These are phyloP conservation scores for Exsudoporus floridanus DNA, from an alignment of 1,284 basidiomycete genomes.

Conservation along the genomic window DNA sequence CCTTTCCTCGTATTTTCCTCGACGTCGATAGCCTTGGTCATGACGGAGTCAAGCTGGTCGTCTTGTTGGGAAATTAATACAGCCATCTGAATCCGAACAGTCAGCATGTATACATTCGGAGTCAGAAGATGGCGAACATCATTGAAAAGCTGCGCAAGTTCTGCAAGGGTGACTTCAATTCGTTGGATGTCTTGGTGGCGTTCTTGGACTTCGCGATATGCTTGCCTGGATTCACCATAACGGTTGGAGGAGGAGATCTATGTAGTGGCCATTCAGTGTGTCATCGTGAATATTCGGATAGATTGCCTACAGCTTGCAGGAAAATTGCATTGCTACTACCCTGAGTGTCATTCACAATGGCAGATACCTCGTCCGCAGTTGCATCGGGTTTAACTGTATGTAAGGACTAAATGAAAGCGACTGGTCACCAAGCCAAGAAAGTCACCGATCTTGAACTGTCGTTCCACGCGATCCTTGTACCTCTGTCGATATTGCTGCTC, in stretches of 20 bases:
- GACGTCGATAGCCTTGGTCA: slow-evolving; percentile 60
- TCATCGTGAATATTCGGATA: neutral
- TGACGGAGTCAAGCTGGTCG: slow-evolving; percentile 65
- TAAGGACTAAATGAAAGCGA: neutral
- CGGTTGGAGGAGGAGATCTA: slow-evolving; percentile 72
- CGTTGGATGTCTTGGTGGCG: slow-evolving; percentile 85
- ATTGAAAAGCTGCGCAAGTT: slow-evolving; percentile 86
- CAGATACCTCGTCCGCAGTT: slow-evolving; percentile 77
- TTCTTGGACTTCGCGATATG: slow-evolving; percentile 88
- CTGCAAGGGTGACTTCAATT: slow-evolving; percentile 85
- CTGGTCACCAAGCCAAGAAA: neutral
- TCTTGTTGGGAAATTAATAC: slow-evolving; percentile 80
- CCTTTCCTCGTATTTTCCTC: slow-evolving; percentile 69
- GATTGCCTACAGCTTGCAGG: slow-evolving; percentile 71
- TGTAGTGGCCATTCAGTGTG: neutral
- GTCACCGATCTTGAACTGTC: slow-evolving; percentile 84
- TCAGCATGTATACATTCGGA: slow-evolving; percentile 2
- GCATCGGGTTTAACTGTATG: slow-evolving; percentile 84
- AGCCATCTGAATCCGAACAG: slow-evolving; percentile 56
- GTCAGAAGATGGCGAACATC: slow-evolving; percentile 50
- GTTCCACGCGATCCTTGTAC: slow-evolving; percentile 81
- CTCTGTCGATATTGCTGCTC: slow-evolving; percentile 84
- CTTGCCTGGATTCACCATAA: slow-evolving; percentile 82
- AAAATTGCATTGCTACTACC: slow-evolving; percentile 71
- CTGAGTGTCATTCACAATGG: slow-evolving; percentile 71